Conservation (phyloP, 2,329 filamentous ascomycete genomes). For the Dothideomycetidae sp. region DNA sequence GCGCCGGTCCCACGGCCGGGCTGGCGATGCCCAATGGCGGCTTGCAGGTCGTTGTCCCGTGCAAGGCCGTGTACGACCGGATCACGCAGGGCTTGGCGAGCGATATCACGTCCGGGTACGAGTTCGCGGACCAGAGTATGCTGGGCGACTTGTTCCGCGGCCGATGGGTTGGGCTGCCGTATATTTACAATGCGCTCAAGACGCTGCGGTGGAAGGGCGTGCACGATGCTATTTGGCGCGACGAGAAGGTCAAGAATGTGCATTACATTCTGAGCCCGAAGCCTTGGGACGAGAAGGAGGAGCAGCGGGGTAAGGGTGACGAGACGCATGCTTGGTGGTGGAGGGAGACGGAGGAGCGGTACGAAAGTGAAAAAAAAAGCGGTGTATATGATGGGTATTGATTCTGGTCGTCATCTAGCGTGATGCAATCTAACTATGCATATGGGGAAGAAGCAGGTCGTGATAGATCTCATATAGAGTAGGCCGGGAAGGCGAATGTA, state of each 20-base stretch:
- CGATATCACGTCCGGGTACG: constrained; percentile 33
- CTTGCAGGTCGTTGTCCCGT: constrained; percentile 47
- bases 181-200: constrained; percentile 48
- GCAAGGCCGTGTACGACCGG: constrained; percentile 35
- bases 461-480: no score
- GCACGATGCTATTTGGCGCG: constrained; percentile 45
- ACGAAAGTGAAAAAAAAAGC: constrained; percentile 32
- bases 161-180: constrained; percentile 45
- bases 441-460: constrained; percentile 2
- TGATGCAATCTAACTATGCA: neutral
- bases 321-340: constrained; percentile 46
- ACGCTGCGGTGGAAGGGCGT: constrained; percentile 42
- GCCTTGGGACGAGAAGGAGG: constrained; percentile 44
- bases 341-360: constrained; percentile 35
- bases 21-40: constrained; percentile 47
- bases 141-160: constrained; percentile 43
- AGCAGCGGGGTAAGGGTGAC: constrained; percentile 28
- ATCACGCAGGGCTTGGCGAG: constrained; percentile 36
- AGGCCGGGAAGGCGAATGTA: no score
- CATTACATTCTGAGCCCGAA: constrained; percentile 49
- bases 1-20: constrained; percentile 36
- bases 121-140: constrained; percentile 46
- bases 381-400: constrained; percentile 40
- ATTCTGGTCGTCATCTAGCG: no score
- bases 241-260: constrained; percentile 46